Conservation (phyloP, 805 yeast species). For the Hanseniaspora lachancei region DNA sequence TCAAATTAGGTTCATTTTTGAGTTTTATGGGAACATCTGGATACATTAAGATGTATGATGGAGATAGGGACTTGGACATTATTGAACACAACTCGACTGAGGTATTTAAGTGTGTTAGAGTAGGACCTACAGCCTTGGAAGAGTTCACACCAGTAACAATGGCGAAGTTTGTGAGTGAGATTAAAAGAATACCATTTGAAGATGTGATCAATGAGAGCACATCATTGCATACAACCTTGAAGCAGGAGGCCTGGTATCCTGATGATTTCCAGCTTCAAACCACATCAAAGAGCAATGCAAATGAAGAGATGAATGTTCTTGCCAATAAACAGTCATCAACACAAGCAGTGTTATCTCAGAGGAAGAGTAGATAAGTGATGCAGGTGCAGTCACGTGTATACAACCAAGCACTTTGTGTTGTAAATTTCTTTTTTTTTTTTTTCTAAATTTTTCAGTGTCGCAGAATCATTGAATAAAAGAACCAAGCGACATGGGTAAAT, state of each 20-base stretch:
- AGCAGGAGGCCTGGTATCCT: background rate
- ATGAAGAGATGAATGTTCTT: background rate
- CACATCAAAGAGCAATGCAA: background rate
- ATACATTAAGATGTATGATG: constrained; percentile 2
- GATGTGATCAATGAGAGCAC: constrained; percentile 2
- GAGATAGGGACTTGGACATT: background rate
- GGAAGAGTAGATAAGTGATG: background rate
- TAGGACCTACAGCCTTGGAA: background rate
- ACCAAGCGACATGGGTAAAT: background rate
- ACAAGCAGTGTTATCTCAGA: background rate
- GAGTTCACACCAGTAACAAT: constrained; percentile 7
- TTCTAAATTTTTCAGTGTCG: too few relatives aligned
- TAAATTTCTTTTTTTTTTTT: background rate
- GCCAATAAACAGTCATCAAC: background rate
- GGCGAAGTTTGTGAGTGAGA: constrained; percentile 1
- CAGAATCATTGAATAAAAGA: background rate
- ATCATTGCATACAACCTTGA: background rate
- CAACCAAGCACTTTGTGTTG: background rate
- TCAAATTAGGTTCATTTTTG: background rate
- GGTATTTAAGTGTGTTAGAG: background rate
- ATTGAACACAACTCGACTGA: background rate
- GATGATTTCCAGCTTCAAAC: background rate
- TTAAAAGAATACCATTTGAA: background rate
- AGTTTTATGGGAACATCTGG: background rate
- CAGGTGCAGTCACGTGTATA: background rate